phyloP scores from a whole-genome alignment of 2,329 filamentous ascomycete species.

The Colletotrichum shisoi region DNA sequence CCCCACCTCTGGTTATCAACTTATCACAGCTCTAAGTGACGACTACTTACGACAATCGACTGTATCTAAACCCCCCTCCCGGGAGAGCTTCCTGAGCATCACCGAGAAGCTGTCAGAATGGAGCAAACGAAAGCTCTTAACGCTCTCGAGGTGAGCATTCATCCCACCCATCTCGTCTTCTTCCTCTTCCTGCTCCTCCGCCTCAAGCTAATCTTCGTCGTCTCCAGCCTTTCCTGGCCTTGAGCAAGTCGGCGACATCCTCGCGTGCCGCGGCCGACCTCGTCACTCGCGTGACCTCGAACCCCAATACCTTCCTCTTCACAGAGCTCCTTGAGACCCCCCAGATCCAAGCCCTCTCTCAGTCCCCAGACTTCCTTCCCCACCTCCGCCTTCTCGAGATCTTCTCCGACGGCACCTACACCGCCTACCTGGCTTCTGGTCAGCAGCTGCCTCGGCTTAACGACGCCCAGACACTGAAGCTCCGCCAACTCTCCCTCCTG shows the following conservation, averaged over 20 bases:
- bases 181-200: not conserved
- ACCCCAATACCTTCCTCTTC: conserved; percentile 89
- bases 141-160: conserved; percentile 64
- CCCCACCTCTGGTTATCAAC: conserved; percentile 24
- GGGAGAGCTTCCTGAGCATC: conserved; percentile 18
- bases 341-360: conserved; percentile 76
- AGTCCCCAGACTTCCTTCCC: conserved; percentile 65
- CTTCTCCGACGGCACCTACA: conserved; percentile 92
- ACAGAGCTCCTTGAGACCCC: conserved; percentile 86
- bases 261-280: conserved; percentile 86
- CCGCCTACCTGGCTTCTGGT: conserved; percentile 67
- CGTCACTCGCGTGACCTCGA: conserved; percentile 86
- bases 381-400: conserved; percentile 80
- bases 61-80: not conserved
- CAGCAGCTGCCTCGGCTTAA: conserved; percentile 70
- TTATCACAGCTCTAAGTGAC: conserved; percentile 9
- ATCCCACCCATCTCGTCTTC: not conserved
- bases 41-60: conserved; percentile 5
- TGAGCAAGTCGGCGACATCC: conserved; percentile 84
- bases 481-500: conserved; percentile 88
- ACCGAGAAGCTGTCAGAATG: conserved; percentile 58
- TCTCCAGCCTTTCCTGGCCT: conserved; percentile 84
- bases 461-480: conserved; percentile 78
- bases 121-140: conserved; percentile 75
- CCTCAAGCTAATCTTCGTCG: conserved; percentile 45